Evolutionary conservation across 208 protist genomes (phyloP).

Genomic region (Zelonia costaricensis): DNA sequence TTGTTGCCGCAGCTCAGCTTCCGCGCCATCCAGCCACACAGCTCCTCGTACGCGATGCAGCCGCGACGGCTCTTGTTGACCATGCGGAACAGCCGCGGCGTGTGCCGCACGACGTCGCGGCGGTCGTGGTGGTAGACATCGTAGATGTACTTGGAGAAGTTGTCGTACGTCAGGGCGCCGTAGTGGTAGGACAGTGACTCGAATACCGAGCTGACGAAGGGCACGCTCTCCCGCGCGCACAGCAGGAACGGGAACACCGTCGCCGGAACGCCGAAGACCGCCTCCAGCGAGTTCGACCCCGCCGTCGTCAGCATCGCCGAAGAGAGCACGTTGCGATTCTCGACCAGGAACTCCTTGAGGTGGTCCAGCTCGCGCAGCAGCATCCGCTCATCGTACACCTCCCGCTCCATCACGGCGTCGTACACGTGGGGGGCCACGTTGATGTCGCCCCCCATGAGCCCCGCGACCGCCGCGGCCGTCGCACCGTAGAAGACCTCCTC

Average conservation of each 20-base stretch:
- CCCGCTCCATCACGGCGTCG: slow-evolving; percentile 34
- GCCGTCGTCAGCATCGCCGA: slow-evolving; percentile 68
- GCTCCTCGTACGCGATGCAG: slow-evolving; percentile 83
- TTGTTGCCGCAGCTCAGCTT: slow-evolving; percentile 79
- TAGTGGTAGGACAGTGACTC: slow-evolving; percentile 60
- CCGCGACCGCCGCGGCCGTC: slow-evolving; percentile 16
- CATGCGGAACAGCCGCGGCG: slow-evolving; percentile 78
- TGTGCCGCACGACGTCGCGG: slow-evolving; percentile 68
- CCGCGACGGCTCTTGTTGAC: slow-evolving; percentile 76
- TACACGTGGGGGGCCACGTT: slow-evolving; percentile 32
- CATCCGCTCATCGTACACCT: slow-evolving; percentile 41
- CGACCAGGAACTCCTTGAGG: slow-evolving; percentile 72
- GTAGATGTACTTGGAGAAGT: slow-evolving; percentile 55
- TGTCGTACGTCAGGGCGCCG: slow-evolving; percentile 56
- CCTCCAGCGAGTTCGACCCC: slow-evolving; percentile 80
- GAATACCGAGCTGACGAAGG: slow-evolving; percentile 62
- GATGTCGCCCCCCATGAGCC: slow-evolving; percentile 27
- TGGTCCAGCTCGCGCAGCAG: slow-evolving; percentile 70
- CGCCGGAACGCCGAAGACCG: slow-evolving; percentile 83
- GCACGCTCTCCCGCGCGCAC: slow-evolving; percentile 74
- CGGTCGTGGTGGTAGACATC: slow-evolving; percentile 72
- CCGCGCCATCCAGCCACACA: slow-evolving; percentile 83
- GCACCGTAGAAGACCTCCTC: slow-evolving; percentile 39
- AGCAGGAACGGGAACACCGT: slow-evolving; percentile 86
- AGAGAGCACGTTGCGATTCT: slow-evolving; percentile 69